Evolutionary conservation across 139 green algal genomes (phyloP).

Genomic region (Chlorella vulgaris): DNA sequence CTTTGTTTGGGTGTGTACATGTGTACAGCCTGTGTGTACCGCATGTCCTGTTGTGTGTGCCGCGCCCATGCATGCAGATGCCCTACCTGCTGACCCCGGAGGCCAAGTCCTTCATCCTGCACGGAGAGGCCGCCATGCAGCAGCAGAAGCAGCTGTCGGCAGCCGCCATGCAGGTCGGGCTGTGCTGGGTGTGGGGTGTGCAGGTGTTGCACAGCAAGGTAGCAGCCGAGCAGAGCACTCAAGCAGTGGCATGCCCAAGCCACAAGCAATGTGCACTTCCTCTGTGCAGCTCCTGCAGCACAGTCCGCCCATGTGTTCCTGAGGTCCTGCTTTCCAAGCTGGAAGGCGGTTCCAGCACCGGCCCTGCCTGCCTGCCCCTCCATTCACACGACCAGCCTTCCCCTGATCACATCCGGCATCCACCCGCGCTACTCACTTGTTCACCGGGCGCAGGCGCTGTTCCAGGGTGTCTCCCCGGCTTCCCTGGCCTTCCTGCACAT

Average conservation of each 20-base stretch:
- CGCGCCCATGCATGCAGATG: constrained; percentile 21
- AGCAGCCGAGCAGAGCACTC: too few relatives aligned
- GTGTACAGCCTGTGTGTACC: neutral
- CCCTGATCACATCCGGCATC: neutral
- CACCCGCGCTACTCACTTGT: too few relatives aligned
- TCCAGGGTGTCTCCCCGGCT: constrained; percentile 13
- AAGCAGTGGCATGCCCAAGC: too few relatives aligned
- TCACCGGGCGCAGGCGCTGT: constrained; percentile 23
- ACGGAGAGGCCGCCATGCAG: constrained; percentile 61
- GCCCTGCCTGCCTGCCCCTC: neutral
- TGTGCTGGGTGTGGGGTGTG: neutral
- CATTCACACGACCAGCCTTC: too few relatives aligned
- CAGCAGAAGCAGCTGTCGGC: constrained; percentile 66
- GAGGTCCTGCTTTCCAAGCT: neutral
- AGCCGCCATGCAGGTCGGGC: constrained; percentile 58
- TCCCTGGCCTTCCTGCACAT: constrained; percentile 54
- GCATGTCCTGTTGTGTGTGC: neutral
- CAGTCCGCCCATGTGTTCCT: too few relatives aligned
- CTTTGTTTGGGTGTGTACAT: too few relatives aligned
- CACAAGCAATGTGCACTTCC: too few relatives aligned
- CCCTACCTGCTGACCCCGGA: constrained; percentile 70
- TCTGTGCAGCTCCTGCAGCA: too few relatives aligned
- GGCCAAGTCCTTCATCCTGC: constrained; percentile 73
- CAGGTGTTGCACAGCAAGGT: too few relatives aligned
- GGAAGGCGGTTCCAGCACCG: too few relatives aligned